Percentiles rank a stretch among this genome's conserved stretches.
Evolutionary conservation across 129 eudicot genomes (phyloP).

Genomic region (Ambrosia trifida): DNA sequence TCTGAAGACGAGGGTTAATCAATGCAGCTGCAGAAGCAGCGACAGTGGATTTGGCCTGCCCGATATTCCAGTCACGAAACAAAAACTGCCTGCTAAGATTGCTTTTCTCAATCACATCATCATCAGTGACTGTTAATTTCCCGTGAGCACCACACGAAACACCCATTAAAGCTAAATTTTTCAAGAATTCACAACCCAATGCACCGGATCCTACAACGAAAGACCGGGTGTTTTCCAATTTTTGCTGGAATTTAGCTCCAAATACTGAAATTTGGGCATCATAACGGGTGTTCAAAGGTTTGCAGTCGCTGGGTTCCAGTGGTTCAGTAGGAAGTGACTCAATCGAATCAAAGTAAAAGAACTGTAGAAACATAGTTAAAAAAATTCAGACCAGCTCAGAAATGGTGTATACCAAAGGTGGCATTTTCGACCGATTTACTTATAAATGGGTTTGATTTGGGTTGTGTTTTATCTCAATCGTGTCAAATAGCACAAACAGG

Average conservation of each 20-base stretch:
- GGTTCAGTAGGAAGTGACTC: slow-evolving; percentile 83
- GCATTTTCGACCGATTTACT: not conserved
- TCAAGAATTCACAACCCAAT: slow-evolving; percentile 83
- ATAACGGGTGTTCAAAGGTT: slow-evolving; percentile 69
- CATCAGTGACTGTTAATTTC: slow-evolving; percentile 83
- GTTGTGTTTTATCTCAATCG: not conserved
- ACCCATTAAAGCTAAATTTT: slow-evolving; percentile 92
- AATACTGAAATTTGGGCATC: slow-evolving; percentile 94
- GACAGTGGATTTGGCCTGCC: slow-evolving; percentile 93
- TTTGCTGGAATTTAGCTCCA: slow-evolving; percentile 80
- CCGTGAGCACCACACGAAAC: slow-evolving; percentile 72
- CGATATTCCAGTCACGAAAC: slow-evolving; percentile 96
- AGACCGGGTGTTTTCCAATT: slow-evolving; percentile 65
- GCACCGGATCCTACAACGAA: slow-evolving; percentile 94
- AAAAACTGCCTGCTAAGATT: slow-evolving; percentile 90
- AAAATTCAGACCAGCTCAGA: not conserved
- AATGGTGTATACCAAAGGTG: not conserved
- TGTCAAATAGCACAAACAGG: not conserved
- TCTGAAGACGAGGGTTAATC: slow-evolving; percentile 57
- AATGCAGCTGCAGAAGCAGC: slow-evolving; percentile 84
- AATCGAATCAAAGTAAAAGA: slow-evolving; percentile 82
- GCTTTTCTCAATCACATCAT: slow-evolving; percentile 93
- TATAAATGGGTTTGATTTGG: not conserved
- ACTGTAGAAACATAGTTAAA: slow-evolving; percentile 36
- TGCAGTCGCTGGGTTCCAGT: slow-evolving; percentile 42